These are phyloP conservation scores for Coleophoma eucalyptorum DNA, from an alignment of 2,329 filamentous ascomycete species.

Conservation along the genomic window DNA sequence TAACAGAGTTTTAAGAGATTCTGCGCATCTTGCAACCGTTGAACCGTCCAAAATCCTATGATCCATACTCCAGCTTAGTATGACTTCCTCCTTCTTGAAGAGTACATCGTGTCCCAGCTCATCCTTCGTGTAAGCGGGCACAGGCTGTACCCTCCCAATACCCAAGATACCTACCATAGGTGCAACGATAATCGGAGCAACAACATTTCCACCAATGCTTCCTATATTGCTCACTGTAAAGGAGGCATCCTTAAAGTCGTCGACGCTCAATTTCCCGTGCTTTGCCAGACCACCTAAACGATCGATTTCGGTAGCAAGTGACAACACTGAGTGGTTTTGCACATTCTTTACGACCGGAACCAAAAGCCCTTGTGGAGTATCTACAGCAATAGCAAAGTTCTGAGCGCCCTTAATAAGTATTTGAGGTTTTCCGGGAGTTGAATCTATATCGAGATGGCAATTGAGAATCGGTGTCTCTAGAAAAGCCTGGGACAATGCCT, in stretches of 20 bases:
- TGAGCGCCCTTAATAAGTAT: conserved; percentile 56
- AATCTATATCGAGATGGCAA: conserved; percentile 44
- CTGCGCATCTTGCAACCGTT: conserved; percentile 62
- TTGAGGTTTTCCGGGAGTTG: conserved; percentile 46
- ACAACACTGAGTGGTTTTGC: conserved; percentile 51
- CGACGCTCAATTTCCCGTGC: conserved; percentile 51
- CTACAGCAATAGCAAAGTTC: conserved; percentile 66
- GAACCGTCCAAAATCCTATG: conserved; percentile 65
- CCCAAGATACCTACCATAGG: conserved; percentile 64
- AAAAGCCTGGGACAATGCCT: conserved; percentile 61
- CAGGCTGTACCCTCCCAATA: conserved; percentile 51
- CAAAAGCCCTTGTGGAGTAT: conserved; percentile 60
- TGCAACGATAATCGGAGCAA: conserved; percentile 60
- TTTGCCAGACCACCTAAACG: conserved; percentile 52
- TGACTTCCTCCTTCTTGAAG: conserved; percentile 1
- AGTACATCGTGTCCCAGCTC: conserved; percentile 5
- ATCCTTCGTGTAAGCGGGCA: conserved; percentile 53
- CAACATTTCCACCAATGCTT: conserved; percentile 63
- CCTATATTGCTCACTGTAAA: conserved; percentile 69
- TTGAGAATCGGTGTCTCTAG: conserved; percentile 60
- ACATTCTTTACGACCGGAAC: conserved; percentile 65
- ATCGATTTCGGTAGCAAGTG: conserved; percentile 52
- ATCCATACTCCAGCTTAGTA: conserved; percentile 21
- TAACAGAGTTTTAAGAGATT: conserved; percentile 17
- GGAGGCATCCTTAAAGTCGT: conserved; percentile 58